Conservation (phyloP, 2,329 filamentous ascomycete species). For the Fusarium aywerte region DNA sequence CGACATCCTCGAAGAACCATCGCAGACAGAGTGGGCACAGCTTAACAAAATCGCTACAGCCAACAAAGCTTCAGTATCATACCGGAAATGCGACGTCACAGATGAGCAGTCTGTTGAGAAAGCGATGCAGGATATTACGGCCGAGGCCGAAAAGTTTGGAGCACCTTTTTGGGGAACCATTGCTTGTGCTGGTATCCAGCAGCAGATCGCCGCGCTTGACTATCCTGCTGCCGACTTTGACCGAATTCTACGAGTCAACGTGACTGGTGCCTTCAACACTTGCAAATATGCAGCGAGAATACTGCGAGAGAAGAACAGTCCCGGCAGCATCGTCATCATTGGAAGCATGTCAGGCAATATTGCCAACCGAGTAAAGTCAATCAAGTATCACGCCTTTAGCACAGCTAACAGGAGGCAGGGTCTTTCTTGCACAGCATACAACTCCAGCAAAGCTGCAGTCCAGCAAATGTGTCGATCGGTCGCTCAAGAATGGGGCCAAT, state of each 20-base stretch:
- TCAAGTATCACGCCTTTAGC: background rate
- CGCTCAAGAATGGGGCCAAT: constrained; percentile 69
- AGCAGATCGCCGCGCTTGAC: constrained; percentile 58
- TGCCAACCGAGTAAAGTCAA: constrained; percentile 59
- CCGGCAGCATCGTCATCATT: constrained; percentile 63
- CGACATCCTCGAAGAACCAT: constrained; percentile 55
- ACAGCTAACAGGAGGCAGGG: constrained; percentile 55
- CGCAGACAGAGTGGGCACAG: constrained; percentile 54
- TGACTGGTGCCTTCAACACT: constrained; percentile 76
- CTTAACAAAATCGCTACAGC: constrained; percentile 56
- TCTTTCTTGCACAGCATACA: constrained; percentile 71
- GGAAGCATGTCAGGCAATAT: constrained; percentile 61
- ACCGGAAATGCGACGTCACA: constrained; percentile 60
- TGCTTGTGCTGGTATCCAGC: constrained; percentile 62
- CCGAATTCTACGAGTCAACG: constrained; percentile 75
- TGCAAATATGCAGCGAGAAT: constrained; percentile 75
- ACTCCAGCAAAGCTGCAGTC: constrained; percentile 70
- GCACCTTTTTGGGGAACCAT: constrained; percentile 54
- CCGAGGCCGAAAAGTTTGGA: constrained; percentile 46
- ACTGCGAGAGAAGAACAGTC: constrained; percentile 54
- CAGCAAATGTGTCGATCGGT: constrained; percentile 69
- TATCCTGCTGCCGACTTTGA: constrained; percentile 69
- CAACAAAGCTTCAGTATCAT: constrained; percentile 51
- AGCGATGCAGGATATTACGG: constrained; percentile 52
- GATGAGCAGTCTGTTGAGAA: constrained; percentile 54